Percentiles rank a stretch among this genome's conserved stretches.
phyloP scores from a whole-genome alignment of 768 basidiomycete genomes.

The Lentinula sp. region DNA sequence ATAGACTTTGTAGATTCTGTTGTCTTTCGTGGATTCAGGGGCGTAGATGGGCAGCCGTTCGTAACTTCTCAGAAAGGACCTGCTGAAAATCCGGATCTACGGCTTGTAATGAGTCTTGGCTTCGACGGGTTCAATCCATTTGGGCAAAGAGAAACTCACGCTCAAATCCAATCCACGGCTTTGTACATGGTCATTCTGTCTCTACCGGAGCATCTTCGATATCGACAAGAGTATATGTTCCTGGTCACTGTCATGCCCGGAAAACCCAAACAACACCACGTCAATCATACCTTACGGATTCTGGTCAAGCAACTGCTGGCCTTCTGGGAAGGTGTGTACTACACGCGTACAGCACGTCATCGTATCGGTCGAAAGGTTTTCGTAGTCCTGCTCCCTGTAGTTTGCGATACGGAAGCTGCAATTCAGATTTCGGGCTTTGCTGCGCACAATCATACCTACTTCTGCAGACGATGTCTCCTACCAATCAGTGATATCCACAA shows the following conservation, averaged over 20 bases:
- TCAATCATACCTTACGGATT: slow-evolving; percentile 27
- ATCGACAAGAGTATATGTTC: slow-evolving; percentile 33
- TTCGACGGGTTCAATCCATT: slow-evolving; percentile 11
- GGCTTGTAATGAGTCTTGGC: background rate
- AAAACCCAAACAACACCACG: slow-evolving; percentile 21
- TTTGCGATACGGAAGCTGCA: slow-evolving; percentile 27
- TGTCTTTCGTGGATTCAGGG: slow-evolving; percentile 6
- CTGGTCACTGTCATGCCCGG: slow-evolving; percentile 34
- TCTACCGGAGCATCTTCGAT: slow-evolving; percentile 21
- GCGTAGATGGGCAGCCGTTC: slow-evolving; percentile 12
- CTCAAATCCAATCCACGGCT: slow-evolving; percentile 8
- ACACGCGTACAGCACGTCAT: slow-evolving; percentile 16
- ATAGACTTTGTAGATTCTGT: background rate
- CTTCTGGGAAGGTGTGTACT: slow-evolving; percentile 26
- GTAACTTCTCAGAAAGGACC: slow-evolving; percentile 5
- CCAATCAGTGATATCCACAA: slow-evolving; percentile 10
- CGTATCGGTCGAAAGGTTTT: slow-evolving; percentile 19
- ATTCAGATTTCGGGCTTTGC: slow-evolving; percentile 20
- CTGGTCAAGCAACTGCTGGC: slow-evolving; percentile 28
- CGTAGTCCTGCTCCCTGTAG: slow-evolving; percentile 24
- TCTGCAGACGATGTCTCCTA: background rate
- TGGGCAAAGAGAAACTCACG: background rate
- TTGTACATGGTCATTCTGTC: slow-evolving; percentile 12
- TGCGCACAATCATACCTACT: background rate
- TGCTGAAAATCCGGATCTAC: background rate